These are phyloP conservation scores for Dacryopinax primogenitus DNA, from an alignment of 768 basidiomycete species.

Conservation along the genomic window DNA sequence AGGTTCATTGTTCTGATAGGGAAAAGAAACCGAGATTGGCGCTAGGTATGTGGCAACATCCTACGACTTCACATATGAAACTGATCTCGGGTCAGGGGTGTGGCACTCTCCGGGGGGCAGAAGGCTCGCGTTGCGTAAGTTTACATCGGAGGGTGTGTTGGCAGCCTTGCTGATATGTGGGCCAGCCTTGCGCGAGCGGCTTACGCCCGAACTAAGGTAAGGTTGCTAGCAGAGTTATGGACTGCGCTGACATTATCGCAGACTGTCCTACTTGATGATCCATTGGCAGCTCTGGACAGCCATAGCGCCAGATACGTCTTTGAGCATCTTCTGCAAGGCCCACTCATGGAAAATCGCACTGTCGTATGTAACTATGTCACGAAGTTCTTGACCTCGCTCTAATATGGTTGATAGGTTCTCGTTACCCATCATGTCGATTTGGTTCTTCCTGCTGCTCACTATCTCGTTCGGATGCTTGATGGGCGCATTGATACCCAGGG, in stretches of 20 bases:
- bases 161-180: slow-evolving; percentile 44
- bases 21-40: slow-evolving; percentile 57
- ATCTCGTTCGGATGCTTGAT: slow-evolving; percentile 66
- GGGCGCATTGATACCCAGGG: slow-evolving; percentile 70
- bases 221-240: not conserved
- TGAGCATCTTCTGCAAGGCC: slow-evolving; percentile 31
- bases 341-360: slow-evolving; percentile 25
- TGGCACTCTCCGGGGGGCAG: slow-evolving; percentile 57
- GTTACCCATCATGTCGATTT: slow-evolving; percentile 81
- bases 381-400: not conserved
- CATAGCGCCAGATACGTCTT: slow-evolving; percentile 52
- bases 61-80: slow-evolving; percentile 34
- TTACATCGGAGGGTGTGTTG: not conserved
- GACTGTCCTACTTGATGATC: slow-evolving; percentile 63
- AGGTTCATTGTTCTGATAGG: not conserved
- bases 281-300: slow-evolving; percentile 67
- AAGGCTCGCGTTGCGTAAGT: slow-evolving; percentile 43
- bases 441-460: slow-evolving; percentile 58
- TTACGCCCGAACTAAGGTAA: slow-evolving; percentile 46
- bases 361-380: slow-evolving; percentile 24
- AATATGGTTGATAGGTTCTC: slow-evolving; percentile 22
- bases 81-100: slow-evolving; percentile 21
- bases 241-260: slow-evolving; percentile 1
- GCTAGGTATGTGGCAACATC: slow-evolving; percentile 24
- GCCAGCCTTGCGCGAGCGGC: slow-evolving; percentile 58